Conservation (phyloP, 2,329 filamentous ascomycete species). For the Clonostachys byssicola region DNA sequence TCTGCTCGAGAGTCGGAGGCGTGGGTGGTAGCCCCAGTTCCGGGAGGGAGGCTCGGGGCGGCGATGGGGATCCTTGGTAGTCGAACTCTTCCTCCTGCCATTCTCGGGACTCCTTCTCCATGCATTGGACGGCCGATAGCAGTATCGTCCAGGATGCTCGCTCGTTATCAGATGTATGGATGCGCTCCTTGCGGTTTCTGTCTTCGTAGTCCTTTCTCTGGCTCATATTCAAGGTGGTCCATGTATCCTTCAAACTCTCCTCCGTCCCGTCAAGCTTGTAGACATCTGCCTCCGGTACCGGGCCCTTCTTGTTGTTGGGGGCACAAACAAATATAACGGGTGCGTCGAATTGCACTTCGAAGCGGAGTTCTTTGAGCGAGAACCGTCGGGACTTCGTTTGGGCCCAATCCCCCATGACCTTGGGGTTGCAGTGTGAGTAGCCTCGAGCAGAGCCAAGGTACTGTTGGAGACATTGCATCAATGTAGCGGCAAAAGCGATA, state of each 20-base stretch:
- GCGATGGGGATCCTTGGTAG: slow-evolving; percentile 7
- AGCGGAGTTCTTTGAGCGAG: slow-evolving; percentile 36
- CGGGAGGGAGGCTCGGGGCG: not conserved
- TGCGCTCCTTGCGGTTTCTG: slow-evolving; percentile 17
- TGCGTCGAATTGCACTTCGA: slow-evolving; percentile 42
- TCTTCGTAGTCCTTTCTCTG: slow-evolving; percentile 13
- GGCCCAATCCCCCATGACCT: slow-evolving; percentile 43
- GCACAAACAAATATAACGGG: slow-evolving; percentile 46
- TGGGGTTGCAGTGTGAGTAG: slow-evolving; percentile 40
- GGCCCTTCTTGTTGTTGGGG: slow-evolving; percentile 31
- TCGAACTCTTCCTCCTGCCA: slow-evolving; percentile 36
- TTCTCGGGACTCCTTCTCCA: slow-evolving; percentile 40
- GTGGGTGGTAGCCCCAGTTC: slow-evolving; percentile 10
- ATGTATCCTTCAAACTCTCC: slow-evolving; percentile 26
- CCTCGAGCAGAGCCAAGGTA: slow-evolving; percentile 45
- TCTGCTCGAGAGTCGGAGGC: slow-evolving; percentile 14
- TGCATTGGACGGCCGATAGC: slow-evolving; percentile 42
- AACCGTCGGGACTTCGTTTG: slow-evolving; percentile 32
- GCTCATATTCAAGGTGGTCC: slow-evolving; percentile 23
- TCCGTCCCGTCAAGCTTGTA: slow-evolving; percentile 30
- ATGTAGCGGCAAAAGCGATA: slow-evolving; percentile 37
- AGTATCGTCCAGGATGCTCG: slow-evolving; percentile 49
- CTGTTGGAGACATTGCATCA: slow-evolving; percentile 44
- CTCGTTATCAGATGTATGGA: slow-evolving; percentile 54
- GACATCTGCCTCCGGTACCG: slow-evolving; percentile 21